Evolutionary conservation across 768 basidiomycete species (phyloP).

Genomic region (Dendrothele bispora): DNA sequence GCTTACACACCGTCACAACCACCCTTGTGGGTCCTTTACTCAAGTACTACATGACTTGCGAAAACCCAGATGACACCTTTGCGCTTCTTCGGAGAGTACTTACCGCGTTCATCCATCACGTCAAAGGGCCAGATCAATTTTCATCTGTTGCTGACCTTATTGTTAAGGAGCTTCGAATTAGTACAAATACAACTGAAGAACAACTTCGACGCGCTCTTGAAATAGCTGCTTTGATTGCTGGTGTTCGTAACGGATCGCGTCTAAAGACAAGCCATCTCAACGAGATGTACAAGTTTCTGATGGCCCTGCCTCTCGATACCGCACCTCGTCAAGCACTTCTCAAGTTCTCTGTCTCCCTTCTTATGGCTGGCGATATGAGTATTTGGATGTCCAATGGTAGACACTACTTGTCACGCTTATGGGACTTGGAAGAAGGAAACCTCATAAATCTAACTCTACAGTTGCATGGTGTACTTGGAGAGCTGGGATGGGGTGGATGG

Average conservation of each 20-base stretch:
- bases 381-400: conserved; percentile 56
- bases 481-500: conserved; percentile 77
- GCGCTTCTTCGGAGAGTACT: conserved; percentile 69
- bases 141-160: conserved; percentile 54
- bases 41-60: conserved; percentile 46
- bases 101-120: conserved; percentile 84
- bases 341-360: conserved; percentile 37
- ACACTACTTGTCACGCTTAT: conserved; percentile 53
- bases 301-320: conserved; percentile 21
- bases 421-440: conserved; percentile 28
- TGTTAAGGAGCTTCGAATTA: conserved; percentile 27
- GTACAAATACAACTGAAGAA: conserved; percentile 27
- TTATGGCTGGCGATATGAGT: conserved; percentile 44
- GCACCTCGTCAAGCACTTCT: conserved; percentile 27
- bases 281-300: neutral
- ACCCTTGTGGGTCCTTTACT: conserved; percentile 63
- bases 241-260: conserved; percentile 73
- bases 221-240: conserved; percentile 52
- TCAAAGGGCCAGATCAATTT: conserved; percentile 68
- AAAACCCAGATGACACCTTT: conserved; percentile 40
- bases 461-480: conserved; percentile 61
- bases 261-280: conserved; percentile 31
- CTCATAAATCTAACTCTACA: conserved; percentile 44
- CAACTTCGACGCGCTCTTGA: conserved; percentile 54
- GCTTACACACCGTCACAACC: conserved; percentile 73